Evolutionary conservation across 129 eudicot genomes (phyloP).

Genomic region (Oenanthe sinensis): DNA sequence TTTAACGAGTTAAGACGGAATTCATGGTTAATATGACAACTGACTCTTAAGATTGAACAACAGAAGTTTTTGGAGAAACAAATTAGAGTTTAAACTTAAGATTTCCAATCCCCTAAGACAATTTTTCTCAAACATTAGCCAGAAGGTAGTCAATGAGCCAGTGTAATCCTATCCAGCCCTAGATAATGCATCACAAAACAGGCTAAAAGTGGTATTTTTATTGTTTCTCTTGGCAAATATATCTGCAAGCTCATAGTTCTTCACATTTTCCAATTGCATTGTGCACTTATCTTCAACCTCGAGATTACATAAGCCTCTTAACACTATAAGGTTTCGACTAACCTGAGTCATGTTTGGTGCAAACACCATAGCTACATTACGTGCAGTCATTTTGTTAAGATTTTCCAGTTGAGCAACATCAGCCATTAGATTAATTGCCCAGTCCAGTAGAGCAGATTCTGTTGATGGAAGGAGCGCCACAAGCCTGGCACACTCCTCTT

Average conservation of each 20-base stretch:
- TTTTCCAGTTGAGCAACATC: conserved; percentile 83
- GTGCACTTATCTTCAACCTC: neutral
- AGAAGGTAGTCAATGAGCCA: neutral
- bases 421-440: conserved; percentile 96
- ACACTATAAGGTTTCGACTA: conserved; percentile 9
- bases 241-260: neutral
- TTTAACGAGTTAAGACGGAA: neutral
- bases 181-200: neutral
- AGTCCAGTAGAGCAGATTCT: conserved; percentile 78
- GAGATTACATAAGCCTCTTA: neutral
- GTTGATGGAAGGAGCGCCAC: conserved; percentile 72
- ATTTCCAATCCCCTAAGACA: neutral
- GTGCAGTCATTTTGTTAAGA: conserved; percentile 88
- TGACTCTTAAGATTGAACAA: neutral
- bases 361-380: conserved; percentile 89
- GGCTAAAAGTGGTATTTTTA: neutral
- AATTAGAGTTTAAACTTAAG: neutral
- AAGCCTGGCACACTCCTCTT: conserved; percentile 66
- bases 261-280: neutral
- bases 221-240: neutral
- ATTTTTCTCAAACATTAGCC: neutral
- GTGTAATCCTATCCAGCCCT: neutral
- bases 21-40: neutral
- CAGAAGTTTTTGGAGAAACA: neutral
- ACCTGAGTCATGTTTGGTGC: conserved; percentile 99